Evolutionary conservation across 805 yeast genomes (phyloP).

Genomic region (Spathaspora gorwiae): DNA sequence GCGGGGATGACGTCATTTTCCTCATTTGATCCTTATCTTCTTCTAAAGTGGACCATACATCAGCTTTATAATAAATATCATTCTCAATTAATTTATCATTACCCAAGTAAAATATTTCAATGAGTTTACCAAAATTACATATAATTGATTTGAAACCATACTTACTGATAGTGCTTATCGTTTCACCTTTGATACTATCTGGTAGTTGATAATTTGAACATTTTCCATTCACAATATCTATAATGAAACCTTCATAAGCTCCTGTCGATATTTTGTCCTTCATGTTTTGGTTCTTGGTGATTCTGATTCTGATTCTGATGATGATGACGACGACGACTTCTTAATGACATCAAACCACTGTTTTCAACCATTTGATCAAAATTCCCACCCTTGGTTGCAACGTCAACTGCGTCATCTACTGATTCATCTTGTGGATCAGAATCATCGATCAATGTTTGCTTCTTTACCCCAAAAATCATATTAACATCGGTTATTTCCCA

Average conservation of each 20-base stretch:
- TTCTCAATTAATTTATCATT: conserved; percentile 66
- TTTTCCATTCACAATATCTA: conserved; percentile 59
- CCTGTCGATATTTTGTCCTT: not conserved
- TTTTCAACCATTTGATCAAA: conserved; percentile 4
- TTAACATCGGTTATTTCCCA: conserved; percentile 81
- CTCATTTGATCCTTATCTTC: conserved; percentile 9
- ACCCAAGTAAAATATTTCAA: conserved; percentile 72
- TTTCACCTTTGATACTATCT: not conserved
- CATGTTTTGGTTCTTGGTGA: not conserved
- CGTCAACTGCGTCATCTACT: conserved; percentile 12
- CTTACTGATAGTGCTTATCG: conserved; percentile 51
- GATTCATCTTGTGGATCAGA: conserved; percentile 9
- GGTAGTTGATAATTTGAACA: conserved; percentile 55
- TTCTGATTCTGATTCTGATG: no score
- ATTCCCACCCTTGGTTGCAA: not conserved
- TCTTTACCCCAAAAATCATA: conserved; percentile 57
- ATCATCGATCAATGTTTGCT: conserved; percentile 4
- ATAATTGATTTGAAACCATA: conserved; percentile 78
- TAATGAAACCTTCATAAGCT: conserved; percentile 78
- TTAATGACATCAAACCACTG: conserved; percentile 16
- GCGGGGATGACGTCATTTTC: not conserved
- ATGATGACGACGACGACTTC: conserved; percentile 11
- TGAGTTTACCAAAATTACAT: conserved; percentile 66
- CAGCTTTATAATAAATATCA: conserved; percentile 43
- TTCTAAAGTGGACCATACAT: conserved; percentile 18